These are phyloP conservation scores for Protostelium mycophagum DNA, from an alignment of 78 protist species.

Conservation along the genomic window DNA sequence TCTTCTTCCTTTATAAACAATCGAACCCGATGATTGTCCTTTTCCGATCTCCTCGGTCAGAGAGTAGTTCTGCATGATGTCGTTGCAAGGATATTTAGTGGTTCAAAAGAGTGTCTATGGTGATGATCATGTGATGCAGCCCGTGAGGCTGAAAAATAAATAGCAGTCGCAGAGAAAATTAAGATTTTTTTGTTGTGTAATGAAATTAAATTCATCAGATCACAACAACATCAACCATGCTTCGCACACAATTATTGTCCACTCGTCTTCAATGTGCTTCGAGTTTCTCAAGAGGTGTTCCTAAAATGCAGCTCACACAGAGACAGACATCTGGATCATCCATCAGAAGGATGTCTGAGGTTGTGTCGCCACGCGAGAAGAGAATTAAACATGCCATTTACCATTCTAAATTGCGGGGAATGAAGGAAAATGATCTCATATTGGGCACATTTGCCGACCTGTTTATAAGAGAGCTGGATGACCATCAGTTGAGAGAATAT, in stretches of 20 bases:
- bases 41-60: constrained; percentile 54
- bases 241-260: too few relatives aligned
- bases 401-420: not conserved
- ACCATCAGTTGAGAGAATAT: not conserved
- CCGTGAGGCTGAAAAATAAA: too few relatives aligned
- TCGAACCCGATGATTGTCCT: constrained; percentile 14
- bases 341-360: not conserved
- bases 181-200: too few relatives aligned
- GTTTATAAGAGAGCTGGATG: not conserved
- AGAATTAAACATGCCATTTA: not conserved
- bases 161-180: too few relatives aligned
- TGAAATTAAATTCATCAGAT: too few relatives aligned
- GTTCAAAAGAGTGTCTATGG: too few relatives aligned
- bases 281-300: not conserved
- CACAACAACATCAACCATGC: too few relatives aligned
- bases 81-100: not conserved
- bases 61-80: constrained; percentile 35
- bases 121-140: too few relatives aligned
- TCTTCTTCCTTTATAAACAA: constrained; percentile 66
- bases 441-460: not conserved
- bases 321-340: not conserved
- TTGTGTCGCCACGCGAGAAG: not conserved
- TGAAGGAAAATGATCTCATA: not conserved
- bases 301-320: not conserved
- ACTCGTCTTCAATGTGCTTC: too few relatives aligned